Conservation (phyloP, 352 stramenopile species). For the Globisporangium emineosum region DNA sequence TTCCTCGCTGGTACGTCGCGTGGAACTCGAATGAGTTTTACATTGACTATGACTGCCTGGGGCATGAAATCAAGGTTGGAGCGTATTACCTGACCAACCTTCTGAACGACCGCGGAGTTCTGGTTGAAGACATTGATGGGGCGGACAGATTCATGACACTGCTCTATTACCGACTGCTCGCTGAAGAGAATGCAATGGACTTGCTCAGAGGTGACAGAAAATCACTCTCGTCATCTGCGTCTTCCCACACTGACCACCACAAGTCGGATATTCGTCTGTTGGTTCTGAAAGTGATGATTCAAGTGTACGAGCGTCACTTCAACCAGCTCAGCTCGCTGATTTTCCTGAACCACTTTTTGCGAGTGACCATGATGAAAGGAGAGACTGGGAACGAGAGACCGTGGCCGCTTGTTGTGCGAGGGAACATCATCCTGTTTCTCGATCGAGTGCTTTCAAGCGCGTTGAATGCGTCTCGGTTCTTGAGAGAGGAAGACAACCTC, state of each 20-base stretch:
- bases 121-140: slow-evolving; percentile 77
- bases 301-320: slow-evolving; percentile 81
- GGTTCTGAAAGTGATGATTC: slow-evolving; percentile 86
- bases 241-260: slow-evolving; percentile 32
- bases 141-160: slow-evolving; percentile 82
- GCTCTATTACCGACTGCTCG: slow-evolving; percentile 82
- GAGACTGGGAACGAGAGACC: slow-evolving; percentile 38
- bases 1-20: slow-evolving; percentile 79
- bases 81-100: slow-evolving; percentile 83
- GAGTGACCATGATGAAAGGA: slow-evolving; percentile 71
- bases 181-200: slow-evolving; percentile 46
- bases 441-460: slow-evolving; percentile 79
- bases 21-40: slow-evolving; percentile 88
- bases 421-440: slow-evolving; percentile 82
- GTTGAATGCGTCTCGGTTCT: slow-evolving; percentile 74
- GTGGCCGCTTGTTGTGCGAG: slow-evolving; percentile 75
- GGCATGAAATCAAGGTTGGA: slow-evolving; percentile 76
- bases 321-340: slow-evolving; percentile 69
- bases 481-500: slow-evolving; percentile 70
- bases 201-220: slow-evolving; percentile 10
- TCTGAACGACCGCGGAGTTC: slow-evolving; percentile 72
- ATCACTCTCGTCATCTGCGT: slow-evolving; percentile 29
- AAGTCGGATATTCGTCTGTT: slow-evolving; percentile 75
- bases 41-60: slow-evolving; percentile 73
- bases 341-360: slow-evolving; percentile 82